Evolutionary conservation across 441 rosid genomes (phyloP).

Genomic region (Aleurites moluccanus): DNA sequence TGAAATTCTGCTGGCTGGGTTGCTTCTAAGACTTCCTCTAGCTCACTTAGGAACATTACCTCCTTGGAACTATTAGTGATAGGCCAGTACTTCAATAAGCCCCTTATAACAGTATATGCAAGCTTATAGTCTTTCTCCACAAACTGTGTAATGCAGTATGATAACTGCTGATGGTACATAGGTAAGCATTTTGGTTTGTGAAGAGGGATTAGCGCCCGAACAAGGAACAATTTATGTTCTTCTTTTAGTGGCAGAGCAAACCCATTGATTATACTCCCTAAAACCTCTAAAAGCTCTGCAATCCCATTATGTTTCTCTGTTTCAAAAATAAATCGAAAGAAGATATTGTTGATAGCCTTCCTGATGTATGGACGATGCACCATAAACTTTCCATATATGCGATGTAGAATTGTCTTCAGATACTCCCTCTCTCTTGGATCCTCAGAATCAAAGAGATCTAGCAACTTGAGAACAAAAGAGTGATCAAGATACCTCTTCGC

Average conservation of each 20-base stretch:
- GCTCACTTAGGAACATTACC: conserved; percentile 66
- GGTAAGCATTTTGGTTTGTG: conserved; percentile 73
- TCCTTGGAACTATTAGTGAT: conserved; percentile 72
- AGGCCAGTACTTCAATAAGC: conserved; percentile 71
- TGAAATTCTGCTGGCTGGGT: conserved; percentile 72
- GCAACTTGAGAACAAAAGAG: conserved; percentile 53
- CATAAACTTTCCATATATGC: conserved; percentile 74
- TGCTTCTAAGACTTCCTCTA: conserved; percentile 71
- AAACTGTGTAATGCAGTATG: conserved; percentile 68
- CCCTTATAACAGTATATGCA: conserved; percentile 62
- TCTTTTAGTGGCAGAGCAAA: conserved; percentile 75
- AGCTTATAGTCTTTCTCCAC: conserved; percentile 77
- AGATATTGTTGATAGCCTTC: conserved; percentile 65
- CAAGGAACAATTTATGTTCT: conserved; percentile 71
- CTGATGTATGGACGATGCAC: conserved; percentile 75
- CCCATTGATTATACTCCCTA: conserved; percentile 77
- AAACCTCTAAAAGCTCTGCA: conserved; percentile 67
- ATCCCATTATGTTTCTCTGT: conserved; percentile 71
- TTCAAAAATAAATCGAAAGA: conserved; percentile 60
- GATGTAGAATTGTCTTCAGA: conserved; percentile 66
- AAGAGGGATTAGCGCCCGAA: conserved; percentile 62
- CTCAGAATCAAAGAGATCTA: conserved; percentile 74
- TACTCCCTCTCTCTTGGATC: conserved; percentile 80
- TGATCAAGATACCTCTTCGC: conserved; percentile 64
- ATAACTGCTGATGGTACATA: conserved; percentile 72